phyloP scores from a whole-genome alignment of 2,329 filamentous ascomycete species.

The Blastomyces gilchristii region DNA sequence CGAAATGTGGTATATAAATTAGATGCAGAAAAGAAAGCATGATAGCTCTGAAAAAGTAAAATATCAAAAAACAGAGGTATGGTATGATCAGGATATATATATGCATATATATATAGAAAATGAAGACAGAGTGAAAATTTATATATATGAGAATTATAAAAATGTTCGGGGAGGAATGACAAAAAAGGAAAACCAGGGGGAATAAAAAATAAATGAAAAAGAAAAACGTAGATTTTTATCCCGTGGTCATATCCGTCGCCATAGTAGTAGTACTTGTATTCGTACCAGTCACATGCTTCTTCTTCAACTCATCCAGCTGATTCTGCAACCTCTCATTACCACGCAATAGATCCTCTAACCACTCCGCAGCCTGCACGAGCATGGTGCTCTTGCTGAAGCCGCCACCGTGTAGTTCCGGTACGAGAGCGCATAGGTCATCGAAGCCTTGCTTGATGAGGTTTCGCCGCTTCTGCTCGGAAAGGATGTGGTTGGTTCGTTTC shows the following conservation, averaged over 20 bases:
- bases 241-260: neutral
- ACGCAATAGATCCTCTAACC: constrained; percentile 60
- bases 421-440: constrained; percentile 64
- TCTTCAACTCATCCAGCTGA: constrained; percentile 43
- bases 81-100: neutral
- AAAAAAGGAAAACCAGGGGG: neutral
- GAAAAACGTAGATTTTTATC: neutral
- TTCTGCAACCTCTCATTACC: constrained; percentile 54
- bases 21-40: neutral
- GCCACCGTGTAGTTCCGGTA: constrained; percentile 62
- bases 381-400: constrained; percentile 77
- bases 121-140: neutral
- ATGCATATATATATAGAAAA: neutral
- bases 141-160: neutral
- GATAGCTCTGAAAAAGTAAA: neutral
- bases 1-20: constrained; percentile 3
- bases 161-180: neutral
- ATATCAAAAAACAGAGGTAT: neutral
- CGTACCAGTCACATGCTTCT: neutral
- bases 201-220: neutral
- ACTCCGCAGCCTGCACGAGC: constrained; percentile 64
- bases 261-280: too few relatives aligned
- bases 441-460: constrained; percentile 75
- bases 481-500: constrained; percentile 76
- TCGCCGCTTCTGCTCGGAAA: constrained; percentile 76